Percentiles rank a stretch among this genome's conserved stretches.
Evolutionary conservation across 257 asterid species (phyloP).

Genomic region (Oldenlandia corymbosa): DNA sequence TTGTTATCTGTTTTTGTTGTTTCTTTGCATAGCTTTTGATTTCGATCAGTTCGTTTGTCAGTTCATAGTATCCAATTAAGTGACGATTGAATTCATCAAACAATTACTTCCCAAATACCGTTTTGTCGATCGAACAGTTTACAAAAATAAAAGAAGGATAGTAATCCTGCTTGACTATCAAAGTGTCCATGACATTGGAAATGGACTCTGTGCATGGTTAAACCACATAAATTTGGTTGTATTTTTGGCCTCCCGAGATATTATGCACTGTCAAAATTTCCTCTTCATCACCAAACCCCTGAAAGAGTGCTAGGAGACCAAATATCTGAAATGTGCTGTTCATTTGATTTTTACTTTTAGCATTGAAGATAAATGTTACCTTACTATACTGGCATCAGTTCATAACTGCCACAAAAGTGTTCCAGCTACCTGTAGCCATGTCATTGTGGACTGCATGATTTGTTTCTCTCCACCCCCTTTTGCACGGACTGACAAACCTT

Average conservation of each 20-base stretch:
- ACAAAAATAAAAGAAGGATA: neutral
- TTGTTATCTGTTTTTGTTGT: neutral
- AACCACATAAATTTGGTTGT: neutral
- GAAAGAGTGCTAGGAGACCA: neutral
- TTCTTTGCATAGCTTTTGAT: neutral
- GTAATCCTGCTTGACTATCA: neutral
- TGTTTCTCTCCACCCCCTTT: too few species aligned
- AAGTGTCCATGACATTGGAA: neutral
- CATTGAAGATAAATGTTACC: too few species aligned
- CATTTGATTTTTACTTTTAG: neutral
- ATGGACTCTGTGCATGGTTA: neutral
- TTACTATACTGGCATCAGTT: too few species aligned
- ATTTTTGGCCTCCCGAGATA: neutral
- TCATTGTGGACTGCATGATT: too few species aligned
- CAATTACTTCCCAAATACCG: neutral
- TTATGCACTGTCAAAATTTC: neutral
- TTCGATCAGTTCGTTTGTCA: neutral
- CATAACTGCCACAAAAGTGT: too few species aligned
- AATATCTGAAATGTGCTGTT: neutral
- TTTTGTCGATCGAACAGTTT: neutral
- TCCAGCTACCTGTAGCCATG: too few species aligned
- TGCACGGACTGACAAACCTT: too few species aligned
- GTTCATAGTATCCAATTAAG: neutral
- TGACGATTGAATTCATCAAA: neutral
- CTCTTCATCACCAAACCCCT: neutral